phyloP scores from a whole-genome alignment of 805 yeast genomes.

The Phaffomyces antillensis region DNA sequence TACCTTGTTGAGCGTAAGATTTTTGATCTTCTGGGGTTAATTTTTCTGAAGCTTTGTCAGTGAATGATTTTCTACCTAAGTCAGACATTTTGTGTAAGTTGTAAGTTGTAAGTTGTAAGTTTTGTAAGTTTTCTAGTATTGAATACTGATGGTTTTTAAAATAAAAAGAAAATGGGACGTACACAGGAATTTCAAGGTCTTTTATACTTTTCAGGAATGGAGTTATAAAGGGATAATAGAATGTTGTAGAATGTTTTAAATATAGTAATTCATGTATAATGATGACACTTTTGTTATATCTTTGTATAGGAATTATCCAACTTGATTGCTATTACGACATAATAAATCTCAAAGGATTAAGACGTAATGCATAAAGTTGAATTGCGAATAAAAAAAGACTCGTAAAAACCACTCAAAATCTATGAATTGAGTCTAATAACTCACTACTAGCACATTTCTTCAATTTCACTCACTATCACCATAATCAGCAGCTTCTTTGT shows the following conservation, averaged over 20 bases:
- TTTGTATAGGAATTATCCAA: background rate
- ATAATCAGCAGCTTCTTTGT: no score
- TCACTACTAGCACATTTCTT: no score
- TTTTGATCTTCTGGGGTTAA: slow-evolving; percentile 69
- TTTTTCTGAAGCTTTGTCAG: slow-evolving; percentile 61
- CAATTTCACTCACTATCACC: no score
- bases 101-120: no score
- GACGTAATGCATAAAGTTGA: no score
- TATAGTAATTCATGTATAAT: no score
- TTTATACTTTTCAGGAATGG: background rate
- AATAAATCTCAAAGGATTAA: background rate
- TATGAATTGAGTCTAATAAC: no score
- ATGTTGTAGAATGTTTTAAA: no score
- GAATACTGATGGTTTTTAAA: no score
- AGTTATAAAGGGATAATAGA: no score
- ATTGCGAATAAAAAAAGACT: background rate
- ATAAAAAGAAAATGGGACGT: background rate
- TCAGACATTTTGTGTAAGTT: slow-evolving; percentile 33
- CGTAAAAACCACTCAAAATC: no score
- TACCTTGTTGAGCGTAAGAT: slow-evolving; percentile 54
- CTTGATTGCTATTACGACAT: background rate
- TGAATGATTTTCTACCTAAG: slow-evolving; percentile 68
- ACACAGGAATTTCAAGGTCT: background rate
- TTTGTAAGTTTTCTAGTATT: background rate
- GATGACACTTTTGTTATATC: no score